Conservation (phyloP, 2,329 filamentous ascomycete species). For the Xylaria sp. region DNA sequence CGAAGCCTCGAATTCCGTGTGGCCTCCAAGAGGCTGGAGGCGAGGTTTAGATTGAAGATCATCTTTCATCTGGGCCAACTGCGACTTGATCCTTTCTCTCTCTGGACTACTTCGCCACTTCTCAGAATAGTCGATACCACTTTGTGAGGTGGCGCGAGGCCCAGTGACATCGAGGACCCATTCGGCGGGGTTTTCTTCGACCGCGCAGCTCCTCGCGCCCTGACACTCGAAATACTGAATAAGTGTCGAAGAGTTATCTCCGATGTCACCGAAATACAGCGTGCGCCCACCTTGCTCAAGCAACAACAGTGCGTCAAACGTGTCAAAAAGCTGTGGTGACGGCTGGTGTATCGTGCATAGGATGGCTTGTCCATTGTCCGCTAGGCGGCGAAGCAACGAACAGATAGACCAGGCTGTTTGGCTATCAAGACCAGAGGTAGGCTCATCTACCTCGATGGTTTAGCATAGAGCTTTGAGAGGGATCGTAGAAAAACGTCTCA, state of each 20-base stretch:
- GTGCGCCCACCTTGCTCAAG: constrained; percentile 58
- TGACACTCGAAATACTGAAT: constrained; percentile 75
- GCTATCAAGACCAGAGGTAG: constrained; percentile 86
- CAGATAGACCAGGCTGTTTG: constrained; percentile 91
- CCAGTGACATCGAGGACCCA: constrained; percentile 71
- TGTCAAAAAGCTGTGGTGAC: constrained; percentile 87
- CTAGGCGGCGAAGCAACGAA: constrained; percentile 81
- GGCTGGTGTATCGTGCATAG: constrained; percentile 94
- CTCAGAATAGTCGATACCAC: too few relatives aligned
- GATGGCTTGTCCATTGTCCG: constrained; percentile 84
- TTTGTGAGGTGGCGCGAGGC: too few relatives aligned
- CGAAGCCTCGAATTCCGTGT: too few relatives aligned
- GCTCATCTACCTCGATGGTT: constrained; percentile 81
- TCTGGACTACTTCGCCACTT: neutral
- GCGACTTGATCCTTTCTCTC: too few relatives aligned
- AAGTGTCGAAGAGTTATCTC: constrained; percentile 66
- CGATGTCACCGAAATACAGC: constrained; percentile 77
- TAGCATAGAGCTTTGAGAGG: constrained; percentile 64
- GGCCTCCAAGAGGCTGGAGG: too few relatives aligned
- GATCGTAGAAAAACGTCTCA: neutral
- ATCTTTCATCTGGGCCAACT: too few relatives aligned
- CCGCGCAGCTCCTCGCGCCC: constrained; percentile 65
- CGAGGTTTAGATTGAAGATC: too few relatives aligned
- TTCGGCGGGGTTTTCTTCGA: constrained; percentile 76
- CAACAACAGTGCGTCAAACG: constrained; percentile 81